Evolutionary conservation across 305 asterid genomes (phyloP).

Genomic region (Solanum hybrid): DNA sequence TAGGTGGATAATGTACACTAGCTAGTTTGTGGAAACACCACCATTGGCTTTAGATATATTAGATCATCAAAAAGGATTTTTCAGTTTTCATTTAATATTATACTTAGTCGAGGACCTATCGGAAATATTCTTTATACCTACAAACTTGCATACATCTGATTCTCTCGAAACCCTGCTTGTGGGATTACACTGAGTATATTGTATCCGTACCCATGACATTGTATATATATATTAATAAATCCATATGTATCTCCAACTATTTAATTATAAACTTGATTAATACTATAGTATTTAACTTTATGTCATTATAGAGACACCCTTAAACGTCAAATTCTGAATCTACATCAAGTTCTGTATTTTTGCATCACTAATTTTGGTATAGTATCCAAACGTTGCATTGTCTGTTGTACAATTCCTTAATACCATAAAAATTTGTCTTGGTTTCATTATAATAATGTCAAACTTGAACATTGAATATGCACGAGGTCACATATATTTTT

Average conservation of each 20-base stretch:
- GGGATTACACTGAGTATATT: neutral
- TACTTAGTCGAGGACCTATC: neutral
- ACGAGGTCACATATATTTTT: neutral
- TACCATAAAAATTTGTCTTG: conserved; percentile 15
- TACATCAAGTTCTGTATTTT: neutral
- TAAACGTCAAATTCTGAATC: neutral
- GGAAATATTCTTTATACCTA: neutral
- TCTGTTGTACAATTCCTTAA: neutral
- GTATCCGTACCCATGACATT: no score
- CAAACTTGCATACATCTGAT: neutral
- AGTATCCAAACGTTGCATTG: neutral
- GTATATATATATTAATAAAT: neutral
- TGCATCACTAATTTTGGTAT: conserved; percentile 20
- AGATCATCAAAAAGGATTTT: conserved; percentile 6
- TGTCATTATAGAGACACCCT: no score
- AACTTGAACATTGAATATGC: conserved; percentile 6
- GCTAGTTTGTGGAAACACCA: conserved; percentile 27
- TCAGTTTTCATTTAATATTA: neutral
- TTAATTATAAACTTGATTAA: neutral
- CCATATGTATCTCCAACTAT: neutral
- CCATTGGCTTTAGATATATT: conserved; percentile 19
- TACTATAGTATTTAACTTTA: neutral
- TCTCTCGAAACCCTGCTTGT: neutral
- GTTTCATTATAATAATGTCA: conserved; percentile 8
- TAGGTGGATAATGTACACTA: conserved; percentile 32